Conservation (phyloP, 129 eudicot species). For the Lactuca sativa region DNA sequence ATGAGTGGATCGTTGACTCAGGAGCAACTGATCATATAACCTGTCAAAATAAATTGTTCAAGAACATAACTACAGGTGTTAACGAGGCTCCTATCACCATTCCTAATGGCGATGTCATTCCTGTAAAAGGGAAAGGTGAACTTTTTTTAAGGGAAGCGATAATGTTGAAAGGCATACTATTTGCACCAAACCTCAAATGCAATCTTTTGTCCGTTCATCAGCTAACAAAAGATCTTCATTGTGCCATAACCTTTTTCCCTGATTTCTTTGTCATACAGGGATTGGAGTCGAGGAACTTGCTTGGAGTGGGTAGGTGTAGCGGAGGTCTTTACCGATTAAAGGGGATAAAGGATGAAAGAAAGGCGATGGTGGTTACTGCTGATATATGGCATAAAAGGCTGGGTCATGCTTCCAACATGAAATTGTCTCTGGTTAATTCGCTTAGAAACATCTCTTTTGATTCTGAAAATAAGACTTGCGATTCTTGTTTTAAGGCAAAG, state of each 20-base stretch:
- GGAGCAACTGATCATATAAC: background rate
- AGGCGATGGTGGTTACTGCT: no score
- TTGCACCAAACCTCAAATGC: conserved; percentile 10
- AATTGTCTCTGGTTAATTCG: no score
- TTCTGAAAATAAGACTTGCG: no score
- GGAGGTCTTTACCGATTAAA: background rate
- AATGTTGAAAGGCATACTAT: background rate
- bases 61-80: background rate
- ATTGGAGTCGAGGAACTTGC: background rate
- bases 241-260: conserved; percentile 5
- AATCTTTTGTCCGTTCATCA: background rate
- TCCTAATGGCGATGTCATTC: background rate
- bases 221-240: conserved; percentile 5
- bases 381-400: no score
- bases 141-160: background rate
- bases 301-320: conserved; percentile 13
- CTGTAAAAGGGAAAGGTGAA: conserved; percentile 6
- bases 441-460: no score
- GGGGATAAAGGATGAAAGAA: no score
- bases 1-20: background rate
- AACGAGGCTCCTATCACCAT: background rate
- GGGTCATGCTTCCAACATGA: no score
- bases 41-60: background rate
- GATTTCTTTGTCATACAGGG: conserved; percentile 16
- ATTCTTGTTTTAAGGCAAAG: no score